A percentile compares a stretch with the other conserved stretches of the same genome.
Conservation (phyloP, 257 asterid species). For the Solanum sitiens region DNA sequence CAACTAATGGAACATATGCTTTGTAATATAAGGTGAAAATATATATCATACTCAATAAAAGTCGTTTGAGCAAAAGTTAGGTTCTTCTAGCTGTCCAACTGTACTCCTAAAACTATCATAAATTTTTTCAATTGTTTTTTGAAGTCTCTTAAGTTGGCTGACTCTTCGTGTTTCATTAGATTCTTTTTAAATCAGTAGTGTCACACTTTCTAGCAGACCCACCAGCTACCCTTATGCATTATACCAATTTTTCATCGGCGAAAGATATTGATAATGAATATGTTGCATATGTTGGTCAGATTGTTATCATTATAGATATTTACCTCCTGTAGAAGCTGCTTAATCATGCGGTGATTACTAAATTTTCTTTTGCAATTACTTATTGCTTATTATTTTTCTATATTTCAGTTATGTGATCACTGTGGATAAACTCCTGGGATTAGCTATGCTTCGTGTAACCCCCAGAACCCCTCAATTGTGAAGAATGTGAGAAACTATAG, state of each 20-base stretch:
- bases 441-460: neutral
- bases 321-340: constrained; percentile 81
- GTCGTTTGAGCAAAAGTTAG: too few relatives aligned
- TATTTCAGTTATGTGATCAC: neutral
- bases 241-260: constrained; percentile 37
- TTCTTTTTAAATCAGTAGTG: too few relatives aligned
- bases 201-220: too few relatives aligned
- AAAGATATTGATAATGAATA: constrained; percentile 54
- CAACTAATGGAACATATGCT: too few relatives aligned
- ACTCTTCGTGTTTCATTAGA: neutral
- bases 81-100: too few relatives aligned
- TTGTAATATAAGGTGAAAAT: too few relatives aligned
- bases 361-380: neutral
- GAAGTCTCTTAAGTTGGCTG: neutral
- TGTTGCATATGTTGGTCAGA: constrained; percentile 61
- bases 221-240: neutral
- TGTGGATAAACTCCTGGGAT: neutral
- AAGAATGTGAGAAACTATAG: neutral
- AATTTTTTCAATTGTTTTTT: too few relatives aligned
- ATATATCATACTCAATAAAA: too few relatives aligned
- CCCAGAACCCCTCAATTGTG: too few relatives aligned
- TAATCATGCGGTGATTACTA: constrained; percentile 64
- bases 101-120: too few relatives aligned
- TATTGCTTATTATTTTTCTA: neutral
- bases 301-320: constrained; percentile 76